Conservation (phyloP, 768 basidiomycete genomes). For the Suillus subaureus region DNA sequence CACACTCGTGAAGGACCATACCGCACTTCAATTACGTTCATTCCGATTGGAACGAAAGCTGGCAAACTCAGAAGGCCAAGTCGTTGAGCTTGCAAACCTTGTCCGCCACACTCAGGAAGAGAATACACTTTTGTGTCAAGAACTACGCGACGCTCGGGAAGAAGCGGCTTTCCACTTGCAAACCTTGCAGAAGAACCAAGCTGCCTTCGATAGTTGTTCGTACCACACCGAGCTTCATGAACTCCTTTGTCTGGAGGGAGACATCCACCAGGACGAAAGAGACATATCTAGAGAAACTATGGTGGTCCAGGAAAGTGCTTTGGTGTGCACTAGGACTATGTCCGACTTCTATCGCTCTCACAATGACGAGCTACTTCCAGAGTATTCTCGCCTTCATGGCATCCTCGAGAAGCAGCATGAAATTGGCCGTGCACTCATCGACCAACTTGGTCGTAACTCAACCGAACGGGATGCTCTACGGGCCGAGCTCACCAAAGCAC, state of each 20-base stretch:
- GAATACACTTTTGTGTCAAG: constrained; percentile 43
- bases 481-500: constrained; percentile 42
- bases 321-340: constrained; percentile 24
- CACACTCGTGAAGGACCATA: constrained; percentile 43
- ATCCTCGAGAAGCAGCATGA: constrained; percentile 18
- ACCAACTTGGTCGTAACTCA: constrained; percentile 43
- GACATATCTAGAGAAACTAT: constrained; percentile 18
- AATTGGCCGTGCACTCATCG: constrained; percentile 22
- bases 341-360: constrained; percentile 41
- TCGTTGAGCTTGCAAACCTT: constrained; percentile 62
- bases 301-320: constrained; percentile 11
- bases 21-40: constrained; percentile 41
- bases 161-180: constrained; percentile 20
- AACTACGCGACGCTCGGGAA: constrained; percentile 20
- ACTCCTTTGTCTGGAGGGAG: constrained; percentile 21
- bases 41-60: constrained; percentile 68
- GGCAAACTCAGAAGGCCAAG: constrained; percentile 68
- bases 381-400: constrained; percentile 14
- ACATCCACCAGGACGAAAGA: constrained; percentile 14
- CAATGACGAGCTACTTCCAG: constrained; percentile 36
- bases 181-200: constrained; percentile 12
- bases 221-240: constrained; percentile 6
- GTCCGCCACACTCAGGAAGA: constrained; percentile 59
- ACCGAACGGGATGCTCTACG: constrained; percentile 45
- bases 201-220: constrained; percentile 2